A percentile compares a stretch with the other conserved stretches of the same genome.
phyloP scores from a whole-genome alignment of 2,329 filamentous ascomycete species.

The Ambrosiella beaveri region DNA sequence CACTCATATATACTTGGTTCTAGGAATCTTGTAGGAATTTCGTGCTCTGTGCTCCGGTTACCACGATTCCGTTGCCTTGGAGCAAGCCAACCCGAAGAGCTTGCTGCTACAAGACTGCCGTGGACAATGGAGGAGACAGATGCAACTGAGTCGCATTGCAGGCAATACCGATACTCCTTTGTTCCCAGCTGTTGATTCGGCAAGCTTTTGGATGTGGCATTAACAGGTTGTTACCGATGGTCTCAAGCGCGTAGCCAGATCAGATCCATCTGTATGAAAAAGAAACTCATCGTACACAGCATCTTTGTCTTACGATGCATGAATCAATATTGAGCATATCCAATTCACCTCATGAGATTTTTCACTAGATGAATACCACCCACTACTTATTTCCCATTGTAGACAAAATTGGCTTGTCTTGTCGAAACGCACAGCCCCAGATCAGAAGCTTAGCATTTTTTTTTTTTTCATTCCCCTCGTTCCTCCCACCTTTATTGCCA shows the following conservation, averaged over 20 bases:
- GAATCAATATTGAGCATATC: neutral
- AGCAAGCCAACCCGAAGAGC: neutral
- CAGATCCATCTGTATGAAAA: neutral
- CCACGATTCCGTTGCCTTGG: neutral
- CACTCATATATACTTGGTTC: neutral
- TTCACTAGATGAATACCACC: neutral
- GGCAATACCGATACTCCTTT: too few species aligned
- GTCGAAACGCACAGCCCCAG: neutral
- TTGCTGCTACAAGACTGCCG: neutral
- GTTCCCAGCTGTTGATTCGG: too few species aligned
- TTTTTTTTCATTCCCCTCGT: too few species aligned
- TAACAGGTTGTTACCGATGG: too few species aligned
- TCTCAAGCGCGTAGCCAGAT: neutral
- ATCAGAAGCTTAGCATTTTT: too few species aligned
- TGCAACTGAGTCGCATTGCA: too few species aligned
- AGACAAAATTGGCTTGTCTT: neutral
- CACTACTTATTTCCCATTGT: neutral
- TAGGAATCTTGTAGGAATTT: neutral
- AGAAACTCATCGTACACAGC: neutral
- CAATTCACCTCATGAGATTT: neutral
- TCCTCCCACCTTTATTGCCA: too few species aligned
- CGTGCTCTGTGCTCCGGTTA: neutral
- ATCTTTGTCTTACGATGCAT: neutral
- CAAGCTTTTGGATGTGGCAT: too few species aligned
- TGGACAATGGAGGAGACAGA: too few species aligned